Conservation (phyloP, 2,329 filamentous ascomycete genomes). For the Pyricularia sp. region DNA sequence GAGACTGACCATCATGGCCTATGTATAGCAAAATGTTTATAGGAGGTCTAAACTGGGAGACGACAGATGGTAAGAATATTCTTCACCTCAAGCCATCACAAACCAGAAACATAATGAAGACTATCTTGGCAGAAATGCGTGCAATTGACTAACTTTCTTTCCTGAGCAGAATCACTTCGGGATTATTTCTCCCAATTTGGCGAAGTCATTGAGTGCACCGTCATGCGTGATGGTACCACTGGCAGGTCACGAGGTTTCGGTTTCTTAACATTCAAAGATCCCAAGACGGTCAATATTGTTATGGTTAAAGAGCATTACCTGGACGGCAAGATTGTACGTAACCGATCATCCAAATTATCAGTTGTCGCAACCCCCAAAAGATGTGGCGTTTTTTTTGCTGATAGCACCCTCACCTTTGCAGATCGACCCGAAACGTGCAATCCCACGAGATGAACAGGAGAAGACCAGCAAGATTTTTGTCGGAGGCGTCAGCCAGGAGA, state of each 20-base stretch:
- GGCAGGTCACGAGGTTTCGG: slow-evolving; percentile 92
- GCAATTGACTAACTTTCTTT: background rate
- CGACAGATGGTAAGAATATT: slow-evolving; percentile 72
- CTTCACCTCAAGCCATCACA: background rate
- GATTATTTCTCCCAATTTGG: slow-evolving; percentile 98
- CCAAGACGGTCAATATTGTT: slow-evolving; percentile 95
- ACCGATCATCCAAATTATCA: background rate
- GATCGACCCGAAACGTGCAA: slow-evolving; percentile 97
- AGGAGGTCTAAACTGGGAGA: slow-evolving; percentile 97
- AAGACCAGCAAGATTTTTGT: slow-evolving; percentile 99
- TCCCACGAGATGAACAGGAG: slow-evolving; percentile 94
- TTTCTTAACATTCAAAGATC: slow-evolving; percentile 94
- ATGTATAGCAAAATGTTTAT: slow-evolving; percentile 93
- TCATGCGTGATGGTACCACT: slow-evolving; percentile 95
- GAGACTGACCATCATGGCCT: slow-evolving; percentile 13
- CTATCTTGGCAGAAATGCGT: background rate
- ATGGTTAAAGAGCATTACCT: slow-evolving; percentile 99
- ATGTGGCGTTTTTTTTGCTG: background rate
- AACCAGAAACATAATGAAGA: slow-evolving; percentile 56
- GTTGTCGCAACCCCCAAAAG: background rate
- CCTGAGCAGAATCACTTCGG: slow-evolving; percentile 66
- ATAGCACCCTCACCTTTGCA: slow-evolving; percentile 21
- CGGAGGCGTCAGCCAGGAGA: slow-evolving; percentile 92
- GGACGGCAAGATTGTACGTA: slow-evolving; percentile 89
- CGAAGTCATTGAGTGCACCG: slow-evolving; percentile 92